Conservation (phyloP, 306 rosid genomes). For the Notholithocarpus densiflorus region DNA sequence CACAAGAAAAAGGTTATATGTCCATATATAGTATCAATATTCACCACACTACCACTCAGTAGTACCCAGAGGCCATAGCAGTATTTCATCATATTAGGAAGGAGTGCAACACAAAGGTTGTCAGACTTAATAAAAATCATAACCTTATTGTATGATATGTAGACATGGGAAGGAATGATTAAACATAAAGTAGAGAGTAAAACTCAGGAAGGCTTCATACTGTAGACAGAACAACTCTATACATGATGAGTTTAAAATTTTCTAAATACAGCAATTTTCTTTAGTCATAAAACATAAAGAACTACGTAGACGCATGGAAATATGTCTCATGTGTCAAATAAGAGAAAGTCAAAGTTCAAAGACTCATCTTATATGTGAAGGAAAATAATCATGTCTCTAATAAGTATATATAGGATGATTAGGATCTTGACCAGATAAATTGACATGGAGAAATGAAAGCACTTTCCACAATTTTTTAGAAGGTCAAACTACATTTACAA, state of each 20-base stretch:
- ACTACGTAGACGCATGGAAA: background rate
- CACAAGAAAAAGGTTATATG: background rate
- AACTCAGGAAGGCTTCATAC: background rate
- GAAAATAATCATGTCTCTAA: no score
- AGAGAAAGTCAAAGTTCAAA: background rate
- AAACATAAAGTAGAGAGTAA: background rate
- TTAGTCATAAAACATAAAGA: background rate
- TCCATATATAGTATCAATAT: background rate
- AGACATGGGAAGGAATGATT: background rate
- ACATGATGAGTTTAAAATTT: background rate
- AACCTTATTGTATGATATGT: background rate
- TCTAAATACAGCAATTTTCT: background rate
- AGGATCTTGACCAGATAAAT: no score
- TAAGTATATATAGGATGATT: no score
- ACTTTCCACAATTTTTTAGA: no score
- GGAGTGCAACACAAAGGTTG: background rate
- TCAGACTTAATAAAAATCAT: no score
- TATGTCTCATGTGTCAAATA: background rate
- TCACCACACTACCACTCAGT: background rate
- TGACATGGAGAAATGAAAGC: no score
- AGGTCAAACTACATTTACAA: no score
- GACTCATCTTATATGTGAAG: background rate
- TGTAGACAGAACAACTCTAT: background rate
- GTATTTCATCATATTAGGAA: background rate
- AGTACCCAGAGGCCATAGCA: background rate